Conservation (phyloP, 2,329 filamentous ascomycete genomes). For the Alternaria metachromatica region DNA sequence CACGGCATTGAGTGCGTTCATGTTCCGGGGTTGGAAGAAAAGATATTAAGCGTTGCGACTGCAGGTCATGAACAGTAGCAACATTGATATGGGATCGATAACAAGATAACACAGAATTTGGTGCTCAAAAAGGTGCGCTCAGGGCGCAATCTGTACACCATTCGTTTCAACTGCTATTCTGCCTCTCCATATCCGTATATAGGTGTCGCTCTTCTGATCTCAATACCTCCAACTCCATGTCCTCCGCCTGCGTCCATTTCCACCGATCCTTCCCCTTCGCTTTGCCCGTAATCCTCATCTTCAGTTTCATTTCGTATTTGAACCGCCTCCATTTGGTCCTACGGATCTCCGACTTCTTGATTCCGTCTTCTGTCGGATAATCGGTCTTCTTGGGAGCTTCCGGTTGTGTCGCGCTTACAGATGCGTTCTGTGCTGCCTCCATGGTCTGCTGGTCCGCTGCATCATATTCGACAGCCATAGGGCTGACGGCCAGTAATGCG, state of each 20-base stretch:
- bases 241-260: neutral
- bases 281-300: constrained; percentile 9
- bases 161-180: neutral
- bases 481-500: constrained; percentile 22
- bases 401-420: neutral
- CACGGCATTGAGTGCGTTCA: constrained; percentile 77
- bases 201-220: constrained; percentile 77
- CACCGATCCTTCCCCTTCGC: constrained; percentile 9
- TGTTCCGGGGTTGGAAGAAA: constrained; percentile 76
- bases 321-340: constrained; percentile 22
- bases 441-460: constrained; percentile 23
- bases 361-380: neutral
- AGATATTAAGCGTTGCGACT: constrained; percentile 82
- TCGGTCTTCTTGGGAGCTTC: constrained; percentile 9
- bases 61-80: constrained; percentile 74
- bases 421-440: constrained; percentile 18
- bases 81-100: no score
- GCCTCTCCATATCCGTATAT: constrained; percentile 67
- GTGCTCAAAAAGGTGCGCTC: no score
- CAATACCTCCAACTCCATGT: constrained; percentile 67
- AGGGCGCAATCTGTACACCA: no score
- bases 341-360: constrained; percentile 16
- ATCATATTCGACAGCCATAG: constrained; percentile 19
- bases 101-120: no score
- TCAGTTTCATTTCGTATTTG: constrained; percentile 18